Evolutionary conservation across 805 yeast species (phyloP), one percentile per base, ranked within the genome.

Genomic region (Myxozyma neotropica): DNA sequence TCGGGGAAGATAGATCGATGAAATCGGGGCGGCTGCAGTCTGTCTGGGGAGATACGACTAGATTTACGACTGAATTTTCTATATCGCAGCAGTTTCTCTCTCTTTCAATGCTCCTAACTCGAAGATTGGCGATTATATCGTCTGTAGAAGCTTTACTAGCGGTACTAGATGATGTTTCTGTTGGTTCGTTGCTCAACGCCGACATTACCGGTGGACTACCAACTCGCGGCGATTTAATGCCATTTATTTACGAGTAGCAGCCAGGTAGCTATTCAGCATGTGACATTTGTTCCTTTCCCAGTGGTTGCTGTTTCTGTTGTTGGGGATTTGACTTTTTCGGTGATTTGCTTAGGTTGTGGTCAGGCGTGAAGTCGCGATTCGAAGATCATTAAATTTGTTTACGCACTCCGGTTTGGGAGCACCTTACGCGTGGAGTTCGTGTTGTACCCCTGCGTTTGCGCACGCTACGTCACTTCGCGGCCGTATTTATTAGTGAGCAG

Each of bases 1-100:
- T 19, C n/a, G 45, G 24, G 8, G 50, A 29, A 8, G 50, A 46
- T 6, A 46, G 39, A 46, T 46, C 39, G 29, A 46, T 36, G 42
- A 8, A 29, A 29, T 29, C 33, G 6, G 33, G 33, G 10, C 33
- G 33, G 10, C 33, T 29, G 10, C 10, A 6, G 6, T 10, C 10
- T 7, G 10, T 29, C 33, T 29, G 21, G 8, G 42, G 21, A 15
- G 42, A 17, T 38, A n/a, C 21, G 13, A 17, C 6, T 38, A 38
- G 17, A 38, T 7, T 38, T n/a, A 29, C 33, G 10, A 10, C 10
- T 29, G 33, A 10, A 10, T 6, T 29, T 29, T 6, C 6, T 7
- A 29, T 10, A 29, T n/a, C n/a, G n/a, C n/a, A n/a, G n/a, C n/a
- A n/a, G n/a, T n/a, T n/a, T n/a, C n/a, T n/a, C n/a, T n/a, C n/a